Conservation (phyloP, 768 basidiomycete species). For the Collybia nuda region DNA sequence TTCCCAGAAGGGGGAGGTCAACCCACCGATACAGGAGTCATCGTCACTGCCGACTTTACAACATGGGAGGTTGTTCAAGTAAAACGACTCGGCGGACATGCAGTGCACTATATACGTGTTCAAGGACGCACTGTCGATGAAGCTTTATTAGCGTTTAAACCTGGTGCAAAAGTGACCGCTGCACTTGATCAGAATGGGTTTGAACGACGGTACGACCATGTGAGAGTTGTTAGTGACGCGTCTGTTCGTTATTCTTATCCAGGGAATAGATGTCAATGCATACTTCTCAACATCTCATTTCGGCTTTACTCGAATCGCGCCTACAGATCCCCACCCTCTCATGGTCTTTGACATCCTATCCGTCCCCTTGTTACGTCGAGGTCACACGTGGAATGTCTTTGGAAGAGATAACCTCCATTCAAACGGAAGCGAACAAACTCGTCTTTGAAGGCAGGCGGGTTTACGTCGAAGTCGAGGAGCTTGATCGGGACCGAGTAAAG, state of each 20-base stretch:
- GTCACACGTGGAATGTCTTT: constrained; percentile 64
- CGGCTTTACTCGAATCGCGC: constrained; percentile 69
- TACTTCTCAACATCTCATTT: constrained; percentile 81
- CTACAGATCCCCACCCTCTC: constrained; percentile 71
- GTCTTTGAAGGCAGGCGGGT: constrained; percentile 71
- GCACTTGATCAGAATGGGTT: constrained; percentile 60
- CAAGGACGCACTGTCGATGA: constrained; percentile 35
- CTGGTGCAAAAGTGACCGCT: constrained; percentile 51
- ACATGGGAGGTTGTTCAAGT: constrained; percentile 63
- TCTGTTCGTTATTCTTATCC: neutral
- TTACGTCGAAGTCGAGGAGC: constrained; percentile 73
- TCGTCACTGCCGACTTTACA: constrained; percentile 45
- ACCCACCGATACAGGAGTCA: constrained; percentile 67
- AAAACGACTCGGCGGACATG: constrained; percentile 68
- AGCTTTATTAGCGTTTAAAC: constrained; percentile 45
- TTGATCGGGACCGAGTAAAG: constrained; percentile 39
- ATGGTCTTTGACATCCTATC: constrained; percentile 75
- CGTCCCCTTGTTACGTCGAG: constrained; percentile 76
- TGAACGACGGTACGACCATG: constrained; percentile 72
- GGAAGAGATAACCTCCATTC: constrained; percentile 62
- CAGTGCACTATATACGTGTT: constrained; percentile 68
- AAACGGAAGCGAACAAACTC: constrained; percentile 61
- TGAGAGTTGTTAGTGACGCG: constrained; percentile 27
- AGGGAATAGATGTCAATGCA: constrained; percentile 75
- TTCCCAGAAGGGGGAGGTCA: constrained; percentile 87